Conservation (phyloP, 306 rosid genomes). For the Citrullus amarus region DNA sequence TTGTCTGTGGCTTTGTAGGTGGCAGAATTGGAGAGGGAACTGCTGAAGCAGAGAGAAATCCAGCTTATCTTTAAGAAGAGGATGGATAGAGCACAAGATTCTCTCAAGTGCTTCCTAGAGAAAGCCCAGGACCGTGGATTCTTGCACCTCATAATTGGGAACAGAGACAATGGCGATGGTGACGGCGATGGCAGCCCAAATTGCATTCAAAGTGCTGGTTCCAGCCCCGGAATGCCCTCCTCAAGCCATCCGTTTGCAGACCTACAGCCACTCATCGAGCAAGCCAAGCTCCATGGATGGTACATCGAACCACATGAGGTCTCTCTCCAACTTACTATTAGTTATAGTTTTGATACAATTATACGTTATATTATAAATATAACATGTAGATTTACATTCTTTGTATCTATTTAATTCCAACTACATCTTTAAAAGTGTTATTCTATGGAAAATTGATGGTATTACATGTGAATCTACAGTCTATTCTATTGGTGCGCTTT, state of each 20-base stretch:
- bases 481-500: no score
- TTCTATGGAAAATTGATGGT: neutral
- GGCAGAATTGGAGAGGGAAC: conserved; percentile 45
- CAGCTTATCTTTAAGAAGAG: conserved; percentile 21
- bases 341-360: neutral
- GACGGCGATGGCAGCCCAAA: neutral
- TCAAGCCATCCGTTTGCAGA: conserved; percentile 15
- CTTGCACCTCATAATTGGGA: conserved; percentile 25
- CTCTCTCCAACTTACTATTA: neutral
- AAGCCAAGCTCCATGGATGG: conserved; percentile 67
- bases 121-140: conserved; percentile 70
- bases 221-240: conserved; percentile 19
- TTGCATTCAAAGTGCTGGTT: neutral
- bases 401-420: neutral
- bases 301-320: conserved; percentile 55
- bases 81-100: conserved; percentile 44
- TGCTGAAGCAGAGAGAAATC: conserved; percentile 39
- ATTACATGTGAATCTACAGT: no score
- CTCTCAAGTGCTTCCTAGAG: conserved; percentile 56
- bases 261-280: conserved; percentile 27
- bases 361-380: neutral
- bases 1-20: conserved; percentile 23
- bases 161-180: neutral
- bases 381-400: neutral
- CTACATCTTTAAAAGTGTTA: neutral